These are phyloP conservation scores for Arabis hirsuta DNA, from an alignment of 345 rosid genomes.

Conservation along the genomic window DNA sequence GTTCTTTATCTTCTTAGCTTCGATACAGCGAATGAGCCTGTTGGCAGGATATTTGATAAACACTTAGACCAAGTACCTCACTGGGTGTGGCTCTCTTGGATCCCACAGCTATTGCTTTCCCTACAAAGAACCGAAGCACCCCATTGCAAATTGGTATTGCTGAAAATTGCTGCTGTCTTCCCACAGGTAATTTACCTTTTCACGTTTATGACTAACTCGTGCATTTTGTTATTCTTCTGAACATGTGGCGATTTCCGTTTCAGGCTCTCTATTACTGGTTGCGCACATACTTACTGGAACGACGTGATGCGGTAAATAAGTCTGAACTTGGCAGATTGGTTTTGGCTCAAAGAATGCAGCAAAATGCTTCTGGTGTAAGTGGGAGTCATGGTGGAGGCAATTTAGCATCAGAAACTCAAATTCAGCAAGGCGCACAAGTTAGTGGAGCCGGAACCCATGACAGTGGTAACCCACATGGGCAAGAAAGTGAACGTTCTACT, in stretches of 20 bases:
- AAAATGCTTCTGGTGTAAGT: constrained; percentile 58
- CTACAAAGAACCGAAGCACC: constrained; percentile 98
- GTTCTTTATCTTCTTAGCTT: constrained; percentile 96
- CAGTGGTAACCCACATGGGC: constrained; percentile 79
- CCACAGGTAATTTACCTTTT: constrained; percentile 66
- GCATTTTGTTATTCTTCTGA: constrained; percentile 31
- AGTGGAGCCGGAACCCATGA: constrained; percentile 73
- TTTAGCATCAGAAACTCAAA: constrained; percentile 63
- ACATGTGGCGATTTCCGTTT: constrained; percentile 28
- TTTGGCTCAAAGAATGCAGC: constrained; percentile 96
- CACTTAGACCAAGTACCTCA: constrained; percentile 92
- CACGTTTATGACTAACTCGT: constrained; percentile 17
- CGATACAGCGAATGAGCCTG: constrained; percentile 88
- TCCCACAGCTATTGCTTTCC: constrained; percentile 94
- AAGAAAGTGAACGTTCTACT: constrained; percentile 79
- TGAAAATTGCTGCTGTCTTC: constrained; percentile 85
- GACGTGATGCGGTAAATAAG: constrained; percentile 96
- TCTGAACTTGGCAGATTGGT: constrained; percentile 77
- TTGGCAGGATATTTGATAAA: constrained; percentile 95
- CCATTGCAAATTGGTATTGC: constrained; percentile 93
- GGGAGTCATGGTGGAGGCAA: constrained; percentile 64
- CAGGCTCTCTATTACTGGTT: constrained; percentile 99
- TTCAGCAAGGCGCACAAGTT: constrained; percentile 65
- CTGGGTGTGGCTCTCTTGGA: constrained; percentile 99
- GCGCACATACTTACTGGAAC: constrained; percentile 95